Base-by-base conservation (phyloP, 139 green algal genomes). In the Penium margaritaceum region DNA sequence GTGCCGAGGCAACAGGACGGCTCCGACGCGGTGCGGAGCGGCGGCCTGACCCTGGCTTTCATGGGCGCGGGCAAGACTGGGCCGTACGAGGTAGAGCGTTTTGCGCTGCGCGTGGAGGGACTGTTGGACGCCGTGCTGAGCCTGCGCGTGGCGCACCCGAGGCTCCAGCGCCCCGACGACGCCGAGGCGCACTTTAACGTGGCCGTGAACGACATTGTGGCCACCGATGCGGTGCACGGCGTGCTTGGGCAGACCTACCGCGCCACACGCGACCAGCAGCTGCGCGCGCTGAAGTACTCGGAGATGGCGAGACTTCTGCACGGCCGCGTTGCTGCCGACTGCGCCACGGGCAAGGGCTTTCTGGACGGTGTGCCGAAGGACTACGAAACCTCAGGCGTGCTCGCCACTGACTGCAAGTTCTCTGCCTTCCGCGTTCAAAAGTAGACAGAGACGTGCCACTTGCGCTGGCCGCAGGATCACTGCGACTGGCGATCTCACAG, bases 171-270 rank as follows among this genome's bases (percentile, higher is more conserved):
- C 4, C 24, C 30, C 5, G 43, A 65, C 15, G 63, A 71, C 15
- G 63, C 63, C 21, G 63, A 71, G 43, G 24, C 34, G 32, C 63
- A 71, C 63, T 41, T 71, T 9, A 71, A 71, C 63, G 29, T 71
- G 24, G 32, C 67, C 15, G n/a, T 71, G 5, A n/a, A 17, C 39
- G 39, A 71, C 63, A 21, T 71, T 15, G 19, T 33, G 15, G 21
- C 30, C n/a, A 75, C 68, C 21, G 15, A 19, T 3, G 36, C 27
- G 21, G 68, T 75, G 68, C 68, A 75, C 68, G 68, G 68, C 35
- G 51, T 75, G 37, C 68, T 75, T 32, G 68, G 68, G 24, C 68
- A 75, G 68, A 75, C 68, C 5, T 75, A 47, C 47, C 27, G 57
- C 15, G 27, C 27, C 30, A 57, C 46, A 21, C 46, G 19, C 7